Conservation (phyloP, 1,284 basidiomycete genomes). For the Ceratobasidium sp. region DNA sequence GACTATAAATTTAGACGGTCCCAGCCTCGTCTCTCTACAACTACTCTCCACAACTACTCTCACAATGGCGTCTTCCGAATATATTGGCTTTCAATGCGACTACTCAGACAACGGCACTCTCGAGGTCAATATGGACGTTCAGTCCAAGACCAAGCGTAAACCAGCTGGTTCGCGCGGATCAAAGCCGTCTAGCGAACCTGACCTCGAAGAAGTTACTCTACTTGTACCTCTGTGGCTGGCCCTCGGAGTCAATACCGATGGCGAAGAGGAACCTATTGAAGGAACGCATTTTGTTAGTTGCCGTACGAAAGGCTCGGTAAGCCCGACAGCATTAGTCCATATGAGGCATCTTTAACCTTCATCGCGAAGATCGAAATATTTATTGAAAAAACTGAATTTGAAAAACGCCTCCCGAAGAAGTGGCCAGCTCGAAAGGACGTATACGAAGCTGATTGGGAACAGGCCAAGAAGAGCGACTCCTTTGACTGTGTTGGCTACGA, state of each 20-base stretch:
- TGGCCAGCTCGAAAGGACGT: not conserved
- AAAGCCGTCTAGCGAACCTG: not conserved
- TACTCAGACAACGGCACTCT: not conserved
- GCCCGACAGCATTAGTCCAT: not conserved
- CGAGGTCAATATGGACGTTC: not conserved
- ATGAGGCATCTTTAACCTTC: not conserved
- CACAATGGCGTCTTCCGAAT: not conserved
- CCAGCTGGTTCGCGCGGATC: not conserved
- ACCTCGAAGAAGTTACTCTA: not conserved
- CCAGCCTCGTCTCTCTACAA: too few relatives aligned
- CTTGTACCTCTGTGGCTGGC: conserved; percentile 6
- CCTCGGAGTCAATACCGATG: not conserved
- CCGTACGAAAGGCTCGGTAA: not conserved
- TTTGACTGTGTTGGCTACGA: not conserved
- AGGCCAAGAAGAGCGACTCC: not conserved
- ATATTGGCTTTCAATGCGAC: conserved; percentile 11
- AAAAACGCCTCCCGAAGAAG: not conserved
- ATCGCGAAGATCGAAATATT: not conserved
- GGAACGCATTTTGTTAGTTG: conserved; percentile 11
- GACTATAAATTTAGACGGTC: too few relatives aligned
- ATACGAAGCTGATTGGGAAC: not conserved
- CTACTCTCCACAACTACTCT: too few relatives aligned
- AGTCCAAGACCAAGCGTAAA: not conserved
- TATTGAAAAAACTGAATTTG: not conserved
- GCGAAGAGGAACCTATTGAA: not conserved